A percentile compares a stretch with the other conserved stretches of the same genome.
phyloP scores from a whole-genome alignment of 192 early-diverging fungal species.

The Blastocladiella britannica region DNA sequence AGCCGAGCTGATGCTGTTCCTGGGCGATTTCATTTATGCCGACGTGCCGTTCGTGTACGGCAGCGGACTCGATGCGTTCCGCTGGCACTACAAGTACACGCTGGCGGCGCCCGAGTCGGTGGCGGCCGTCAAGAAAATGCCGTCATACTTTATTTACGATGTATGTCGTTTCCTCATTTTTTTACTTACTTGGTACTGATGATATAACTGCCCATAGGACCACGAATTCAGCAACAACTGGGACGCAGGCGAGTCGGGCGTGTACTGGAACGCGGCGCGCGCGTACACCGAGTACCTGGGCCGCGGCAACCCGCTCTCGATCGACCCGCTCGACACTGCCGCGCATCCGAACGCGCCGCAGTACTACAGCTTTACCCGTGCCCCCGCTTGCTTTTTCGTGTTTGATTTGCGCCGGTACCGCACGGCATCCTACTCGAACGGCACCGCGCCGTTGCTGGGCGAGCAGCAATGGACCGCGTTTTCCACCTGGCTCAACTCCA shows the following conservation, averaged over 20 bases:
- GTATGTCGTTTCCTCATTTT: no score
- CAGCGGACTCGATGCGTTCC: conserved; percentile 14
- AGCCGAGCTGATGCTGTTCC: conserved; percentile 16
- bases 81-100: conserved; percentile 21
- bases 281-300: conserved; percentile 27
- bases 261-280: conserved; percentile 17
- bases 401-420: conserved; percentile 28
- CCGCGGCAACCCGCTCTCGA: conserved; percentile 9
- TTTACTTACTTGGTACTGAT: no score
- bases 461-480: conserved; percentile 19
- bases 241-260: conserved; percentile 12
- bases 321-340: not conserved
- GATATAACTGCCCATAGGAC: conserved; percentile 2
- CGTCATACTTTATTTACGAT: conserved; percentile 24
- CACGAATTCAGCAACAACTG: conserved; percentile 32
- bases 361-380: conserved; percentile 23
- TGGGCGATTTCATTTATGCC: conserved; percentile 32
- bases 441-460: conserved; percentile 16
- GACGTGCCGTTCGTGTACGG: conserved; percentile 23
- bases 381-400: conserved; percentile 21
- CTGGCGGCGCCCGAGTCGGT: conserved; percentile 15
- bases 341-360: not conserved
- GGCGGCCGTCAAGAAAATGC: conserved; percentile 12
- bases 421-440: conserved; percentile 10
- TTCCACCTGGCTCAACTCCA: conserved; percentile 15